Evolutionary conservation across 225 moss, liverwort and hornwort species (phyloP), one percentile per base, ranked within the genome.

Genomic region (Polytrichum commune): DNA sequence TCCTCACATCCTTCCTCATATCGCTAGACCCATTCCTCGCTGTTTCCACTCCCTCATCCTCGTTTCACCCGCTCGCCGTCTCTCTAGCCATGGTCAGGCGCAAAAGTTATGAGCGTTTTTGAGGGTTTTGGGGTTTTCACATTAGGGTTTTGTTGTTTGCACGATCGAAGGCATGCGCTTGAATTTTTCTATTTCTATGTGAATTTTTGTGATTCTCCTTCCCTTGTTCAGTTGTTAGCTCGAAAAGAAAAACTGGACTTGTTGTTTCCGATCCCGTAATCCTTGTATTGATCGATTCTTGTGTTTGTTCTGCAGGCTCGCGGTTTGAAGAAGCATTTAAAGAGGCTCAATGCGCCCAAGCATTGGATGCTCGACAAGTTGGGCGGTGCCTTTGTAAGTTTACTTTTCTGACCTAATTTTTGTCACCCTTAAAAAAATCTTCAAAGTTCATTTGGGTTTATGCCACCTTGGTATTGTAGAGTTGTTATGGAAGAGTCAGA

Each of bases 341-440:
- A 88, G 92, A 84, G 90, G 61, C 88, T 92, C 69, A 92, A 90
- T 81, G 85, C 90, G 0, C 92, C 92, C 53, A 88, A 88, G 58
- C 90, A 88, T 54, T 88, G 92, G 90, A 92, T 92, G 92, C 92
- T 90, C 8, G 90, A 88, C 78, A 90, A 88, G 85, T 73, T 90
- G 67, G 90, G 92, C 46, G 90, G 92, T 72, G 92, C 85, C 27
- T 90, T 90, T 55, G 88, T 90, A 71, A 85, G 90, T 85, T 55
- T 20, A 5, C 68, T 5, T 29, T 25, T 20, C 9, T 22, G 6
- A 58, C 24, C 7, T 58, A 24, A 23, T 58, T 58, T 46, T 46
- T 46, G 46, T 16, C 13, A 13, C 46, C 16, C 16, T 46, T 16
- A 3, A 46, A 46, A 46, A 46, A 0, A 16, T 3, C 16, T 46